A percentile compares a stretch with the other conserved stretches of the same genome.
Conservation (phyloP, 1,139 yeast genomes). For the Kurtzmaniella quercitrusa region DNA sequence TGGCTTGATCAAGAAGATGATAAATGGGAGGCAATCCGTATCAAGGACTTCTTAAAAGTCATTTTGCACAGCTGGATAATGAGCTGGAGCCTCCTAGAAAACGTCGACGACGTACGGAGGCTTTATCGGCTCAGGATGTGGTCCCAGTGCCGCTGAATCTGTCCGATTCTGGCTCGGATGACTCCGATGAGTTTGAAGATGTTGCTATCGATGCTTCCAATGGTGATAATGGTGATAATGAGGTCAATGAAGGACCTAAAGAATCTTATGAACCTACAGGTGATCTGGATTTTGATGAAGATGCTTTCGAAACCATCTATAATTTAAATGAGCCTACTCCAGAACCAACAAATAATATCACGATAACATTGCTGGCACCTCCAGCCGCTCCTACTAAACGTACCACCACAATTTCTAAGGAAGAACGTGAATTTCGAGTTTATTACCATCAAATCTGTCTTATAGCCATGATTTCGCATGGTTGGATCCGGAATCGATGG, state of each 20-base stretch:
- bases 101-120: slow-evolving; percentile 1
- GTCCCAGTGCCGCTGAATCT: slow-evolving; percentile 1
- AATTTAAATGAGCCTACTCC: slow-evolving; percentile 14
- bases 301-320: slow-evolving; percentile 12
- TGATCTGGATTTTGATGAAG: slow-evolving; percentile 14
- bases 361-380: slow-evolving; percentile 6
- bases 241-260: slow-evolving; percentile 11
- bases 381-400: slow-evolving; percentile 11
- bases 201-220: slow-evolving; percentile 15
- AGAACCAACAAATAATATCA: slow-evolving; percentile 8
- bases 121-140: neutral
- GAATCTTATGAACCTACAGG: neutral
- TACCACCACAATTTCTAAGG: slow-evolving; percentile 41
- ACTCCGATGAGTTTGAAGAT: slow-evolving; percentile 33
- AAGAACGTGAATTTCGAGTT: slow-evolving; percentile 51
- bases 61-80: neutral
- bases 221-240: slow-evolving; percentile 14
- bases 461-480: slow-evolving; percentile 59
- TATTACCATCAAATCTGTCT: slow-evolving; percentile 59
- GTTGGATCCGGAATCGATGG: slow-evolving; percentile 69
- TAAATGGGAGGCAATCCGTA: slow-evolving; percentile 3
- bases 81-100: neutral
- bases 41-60: slow-evolving; percentile 1
- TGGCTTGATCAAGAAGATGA: neutral
- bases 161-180: slow-evolving; percentile 7